Conservation (phyloP, 306 rosid species). For the Dryas drummondii region DNA sequence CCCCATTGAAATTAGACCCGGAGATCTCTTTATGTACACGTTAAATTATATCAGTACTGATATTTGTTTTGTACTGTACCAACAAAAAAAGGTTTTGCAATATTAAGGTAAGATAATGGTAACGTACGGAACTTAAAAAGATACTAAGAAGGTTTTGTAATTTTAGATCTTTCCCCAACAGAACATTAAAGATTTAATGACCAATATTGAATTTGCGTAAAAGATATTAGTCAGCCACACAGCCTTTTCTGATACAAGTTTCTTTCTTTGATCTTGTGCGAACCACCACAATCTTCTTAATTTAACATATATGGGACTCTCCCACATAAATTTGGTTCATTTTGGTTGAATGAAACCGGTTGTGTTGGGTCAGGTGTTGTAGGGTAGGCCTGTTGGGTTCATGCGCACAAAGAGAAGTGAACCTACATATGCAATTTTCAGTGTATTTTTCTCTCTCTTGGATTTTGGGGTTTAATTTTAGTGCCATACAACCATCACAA, state of each 20-base stretch:
- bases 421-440: not conserved
- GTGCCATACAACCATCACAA: not conserved
- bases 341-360: not conserved
- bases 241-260: not conserved
- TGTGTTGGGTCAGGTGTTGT: conserved; percentile 6
- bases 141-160: no score
- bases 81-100: no score
- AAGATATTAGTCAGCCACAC: not conserved
- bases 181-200: not conserved
- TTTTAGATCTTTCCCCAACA: conserved; percentile 17
- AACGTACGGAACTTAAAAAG: no score
- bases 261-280: not conserved
- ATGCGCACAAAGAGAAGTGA: not conserved
- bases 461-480: not conserved
- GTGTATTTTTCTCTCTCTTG: not conserved
- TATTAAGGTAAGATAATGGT: no score
- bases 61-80: no score
- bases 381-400: not conserved
- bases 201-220: not conserved
- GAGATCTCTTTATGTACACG: no score
- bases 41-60: no score
- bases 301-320: not conserved
- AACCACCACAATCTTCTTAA: not conserved
- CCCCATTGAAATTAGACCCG: no score
- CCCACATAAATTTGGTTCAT: conserved; percentile 2